Evolutionary conservation across 257 asterid species (phyloP), one percentile per base, ranked within the genome.

Genomic region (Solanum paucissectum): DNA sequence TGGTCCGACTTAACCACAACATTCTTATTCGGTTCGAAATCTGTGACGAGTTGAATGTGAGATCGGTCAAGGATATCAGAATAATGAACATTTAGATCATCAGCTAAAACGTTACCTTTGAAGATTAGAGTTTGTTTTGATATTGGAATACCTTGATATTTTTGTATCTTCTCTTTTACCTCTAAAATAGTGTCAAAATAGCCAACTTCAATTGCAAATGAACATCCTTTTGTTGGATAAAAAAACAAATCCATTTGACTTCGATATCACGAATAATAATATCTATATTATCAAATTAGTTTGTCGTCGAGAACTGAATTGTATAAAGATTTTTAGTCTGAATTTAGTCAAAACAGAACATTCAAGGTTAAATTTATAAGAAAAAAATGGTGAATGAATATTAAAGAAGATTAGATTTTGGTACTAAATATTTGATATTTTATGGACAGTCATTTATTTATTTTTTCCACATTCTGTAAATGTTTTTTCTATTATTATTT

Each of bases 111-210:
- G 5, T 88, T 79, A 90, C 94, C 95, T 76, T 94, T 91, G 94
- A 94, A 94, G 21, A 85, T 21, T 7, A 94, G 86, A 83, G 94
- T 92, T 88, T 95, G 98, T n/a, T 85, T 89, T 60, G 95, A 77
- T 27, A 91, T 60, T 38, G 98, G 97, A 69, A 94, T 91, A 16
- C 90, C 91, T 2, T 88, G 89, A 11, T 90, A 1, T 58, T 90
- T 94, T 10, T 92, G 90, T 38, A 95, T 88, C 84, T 92, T 94
- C 77, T 93, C 92, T 89, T 95, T 95, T 93, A 95, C 93, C 84
- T 95, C 98, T 6, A 86, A 49, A 25, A 94, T 90, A 0, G 97
- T 90, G 79, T 94, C 98, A 66, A 94, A 94, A 91, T 90, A 94
- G 46, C 97, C 95, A 4, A 93, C 91, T 88, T 95, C 98, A 16